These are phyloP conservation scores for Aspergillus sparsus DNA, from an alignment of 495 filamentous ascomycete species.

Conservation along the genomic window DNA sequence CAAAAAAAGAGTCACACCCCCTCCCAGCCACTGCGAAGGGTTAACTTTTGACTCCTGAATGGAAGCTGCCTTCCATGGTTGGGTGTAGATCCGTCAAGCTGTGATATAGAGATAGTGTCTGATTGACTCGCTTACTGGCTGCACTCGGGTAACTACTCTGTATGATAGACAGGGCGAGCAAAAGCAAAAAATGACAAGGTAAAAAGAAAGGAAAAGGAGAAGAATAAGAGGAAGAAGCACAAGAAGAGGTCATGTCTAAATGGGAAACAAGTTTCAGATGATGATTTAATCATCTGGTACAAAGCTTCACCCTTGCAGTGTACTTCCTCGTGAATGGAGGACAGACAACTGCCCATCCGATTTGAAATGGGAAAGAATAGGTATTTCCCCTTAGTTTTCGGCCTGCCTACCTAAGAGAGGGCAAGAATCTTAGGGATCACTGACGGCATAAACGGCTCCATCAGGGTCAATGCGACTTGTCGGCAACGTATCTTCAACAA, in stretches of 20 bases:
- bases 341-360: background rate
- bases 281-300: conserved; percentile 5
- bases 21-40: conserved; percentile 14
- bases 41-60: background rate
- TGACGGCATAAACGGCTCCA: conserved; percentile 20
- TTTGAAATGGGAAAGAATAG: too few relatives aligned
- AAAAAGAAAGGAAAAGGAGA: background rate
- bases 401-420: background rate
- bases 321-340: background rate
- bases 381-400: background rate
- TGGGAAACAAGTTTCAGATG: background rate
- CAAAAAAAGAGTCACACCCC: conserved; percentile 4
- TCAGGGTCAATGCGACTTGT: conserved; percentile 24
- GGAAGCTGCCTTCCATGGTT: conserved; percentile 6
- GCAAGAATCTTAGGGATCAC: background rate
- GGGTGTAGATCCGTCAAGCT: conserved; percentile 15
- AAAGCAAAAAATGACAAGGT: background rate
- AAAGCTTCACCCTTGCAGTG: conserved; percentile 14
- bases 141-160: background rate
- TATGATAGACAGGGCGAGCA: background rate
- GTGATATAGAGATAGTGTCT: conserved; percentile 7
- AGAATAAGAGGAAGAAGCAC: conserved; percentile 5
- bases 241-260: background rate
- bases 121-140: background rate
- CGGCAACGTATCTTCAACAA: background rate